Evolutionary conservation across 768 basidiomycete genomes (phyloP).

Genomic region (Astraeus odoratus): DNA sequence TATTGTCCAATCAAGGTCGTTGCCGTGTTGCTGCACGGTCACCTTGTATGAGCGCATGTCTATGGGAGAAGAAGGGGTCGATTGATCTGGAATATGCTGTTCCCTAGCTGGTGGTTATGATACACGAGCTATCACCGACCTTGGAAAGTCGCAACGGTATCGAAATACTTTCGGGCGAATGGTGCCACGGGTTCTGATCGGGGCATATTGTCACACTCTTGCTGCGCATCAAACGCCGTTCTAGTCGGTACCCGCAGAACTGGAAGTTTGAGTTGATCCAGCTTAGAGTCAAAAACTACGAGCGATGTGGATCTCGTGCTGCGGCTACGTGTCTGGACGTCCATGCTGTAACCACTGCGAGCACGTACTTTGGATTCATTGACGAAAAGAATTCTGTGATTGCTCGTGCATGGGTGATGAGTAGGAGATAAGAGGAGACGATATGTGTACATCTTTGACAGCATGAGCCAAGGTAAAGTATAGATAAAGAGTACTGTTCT

Average conservation of each 20-base stretch:
- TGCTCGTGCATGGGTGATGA: conserved; percentile 42
- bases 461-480: neutral
- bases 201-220: conserved; percentile 14
- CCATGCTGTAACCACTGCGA: conserved; percentile 1
- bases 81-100: too few relatives aligned
- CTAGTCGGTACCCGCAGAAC: conserved; percentile 29
- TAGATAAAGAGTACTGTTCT: neutral
- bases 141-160: conserved; percentile 40
- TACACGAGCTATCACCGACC: conserved; percentile 27
- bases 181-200: conserved; percentile 31
- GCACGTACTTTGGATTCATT: conserved; percentile 15
- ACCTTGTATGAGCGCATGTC: too few relatives aligned
- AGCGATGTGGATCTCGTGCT: conserved; percentile 28
- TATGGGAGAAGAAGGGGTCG: too few relatives aligned
- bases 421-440: conserved; percentile 45
- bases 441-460: conserved; percentile 16
- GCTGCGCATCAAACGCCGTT: conserved; percentile 10
- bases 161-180: conserved; percentile 49
- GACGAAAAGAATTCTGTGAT: conserved; percentile 31
- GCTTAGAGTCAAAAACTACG: conserved; percentile 53
- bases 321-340: conserved; percentile 1
- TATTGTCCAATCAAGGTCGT: conserved; percentile 5
- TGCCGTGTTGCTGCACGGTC: too few relatives aligned
- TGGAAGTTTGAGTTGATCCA: conserved; percentile 47
- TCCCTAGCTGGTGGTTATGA: too few relatives aligned